Evolutionary conservation across 2,329 filamentous ascomycete genomes (phyloP).

Genomic region (Fusarium sp.): DNA sequence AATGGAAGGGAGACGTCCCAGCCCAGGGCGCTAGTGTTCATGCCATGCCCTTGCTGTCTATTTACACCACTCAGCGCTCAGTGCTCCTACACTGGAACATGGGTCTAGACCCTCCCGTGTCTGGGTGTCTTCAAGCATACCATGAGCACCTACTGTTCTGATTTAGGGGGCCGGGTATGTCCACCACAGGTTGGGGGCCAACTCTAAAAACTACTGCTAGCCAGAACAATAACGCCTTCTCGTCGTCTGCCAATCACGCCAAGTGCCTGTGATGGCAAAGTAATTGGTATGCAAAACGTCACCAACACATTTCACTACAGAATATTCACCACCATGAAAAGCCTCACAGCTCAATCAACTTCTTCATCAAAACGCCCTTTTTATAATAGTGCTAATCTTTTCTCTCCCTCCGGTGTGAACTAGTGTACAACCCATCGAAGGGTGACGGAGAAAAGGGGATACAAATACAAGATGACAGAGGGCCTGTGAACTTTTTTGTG

Average conservation of each 20-base stretch:
- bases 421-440: slow-evolving; percentile 56
- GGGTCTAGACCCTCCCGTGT: slow-evolving; percentile 25
- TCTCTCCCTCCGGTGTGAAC: slow-evolving; percentile 52
- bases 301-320: background rate
- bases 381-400: slow-evolving; percentile 54
- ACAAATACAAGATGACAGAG: slow-evolving; percentile 54
- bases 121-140: slow-evolving; percentile 20
- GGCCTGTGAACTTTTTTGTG: slow-evolving; percentile 47
- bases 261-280: background rate
- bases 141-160: slow-evolving; percentile 2
- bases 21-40: slow-evolving; percentile 10
- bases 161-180: slow-evolving; percentile 30
- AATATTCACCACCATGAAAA: slow-evolving; percentile 11
- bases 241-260: background rate
- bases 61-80: slow-evolving; percentile 37
- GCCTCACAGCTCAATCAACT: slow-evolving; percentile 23
- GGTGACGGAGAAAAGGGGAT: slow-evolving; percentile 52
- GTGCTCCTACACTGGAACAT: slow-evolving; percentile 26
- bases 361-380: slow-evolving; percentile 50
- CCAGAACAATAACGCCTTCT: slow-evolving; percentile 24
- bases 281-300: slow-evolving; percentile 9
- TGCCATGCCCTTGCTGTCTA: slow-evolving; percentile 13
- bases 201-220: background rate
- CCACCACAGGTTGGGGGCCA: slow-evolving; percentile 23
- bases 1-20: slow-evolving; percentile 34